Base-by-base conservation (phyloP, 2,329 filamentous ascomycete species). In the Fusarium mundagurra region DNA sequence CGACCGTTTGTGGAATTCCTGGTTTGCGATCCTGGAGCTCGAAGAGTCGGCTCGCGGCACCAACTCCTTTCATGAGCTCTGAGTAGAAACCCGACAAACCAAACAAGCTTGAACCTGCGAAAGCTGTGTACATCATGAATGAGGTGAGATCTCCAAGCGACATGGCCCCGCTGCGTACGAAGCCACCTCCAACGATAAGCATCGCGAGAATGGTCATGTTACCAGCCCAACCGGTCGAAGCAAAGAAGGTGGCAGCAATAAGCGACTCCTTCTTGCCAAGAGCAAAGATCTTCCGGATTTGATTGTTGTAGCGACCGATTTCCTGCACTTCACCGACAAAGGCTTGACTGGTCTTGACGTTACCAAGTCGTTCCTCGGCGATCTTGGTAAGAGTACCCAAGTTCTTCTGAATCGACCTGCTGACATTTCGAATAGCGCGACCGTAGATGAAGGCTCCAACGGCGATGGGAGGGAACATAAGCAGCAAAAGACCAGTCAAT, bases 101-200 rank as follows among this genome's bases (percentile, higher is more conserved):
- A 77, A 98, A 98, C 73, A 99, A 89, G 83, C 94, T 97, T 55
- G 94, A 96, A 7, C 91, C 91, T 12, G 91, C 90, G 82, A 92
- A 98, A 8, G 94, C 96, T 7, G 95, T 97, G 83, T 98, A 99
- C 96, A 99, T 98, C 85, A 99, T 89, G 84, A 99, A 99, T 0
- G 95, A 97, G 3, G 96, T 97, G 48, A 99, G 85, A 75, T 99
- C 96, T 77, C 96, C 96, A 54, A 98, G 92, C 13, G 91, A 94
- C 85, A 99, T 96, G 47, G 92, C 87, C 4, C 96, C 96, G 17
- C 90, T 91, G 77, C 95, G 92, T 38, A 99, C 96, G 85, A 98
- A 94, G 69, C 92, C 92, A 64, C 96, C 95, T 73, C 97, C 96
- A 38, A 96, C 93, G 78, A 97, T 94, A 2, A 99, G 88, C 80